Evolutionary conservation across 2,329 filamentous ascomycete genomes (phyloP).

Genomic region (Colletotrichum chlorophyti): DNA sequence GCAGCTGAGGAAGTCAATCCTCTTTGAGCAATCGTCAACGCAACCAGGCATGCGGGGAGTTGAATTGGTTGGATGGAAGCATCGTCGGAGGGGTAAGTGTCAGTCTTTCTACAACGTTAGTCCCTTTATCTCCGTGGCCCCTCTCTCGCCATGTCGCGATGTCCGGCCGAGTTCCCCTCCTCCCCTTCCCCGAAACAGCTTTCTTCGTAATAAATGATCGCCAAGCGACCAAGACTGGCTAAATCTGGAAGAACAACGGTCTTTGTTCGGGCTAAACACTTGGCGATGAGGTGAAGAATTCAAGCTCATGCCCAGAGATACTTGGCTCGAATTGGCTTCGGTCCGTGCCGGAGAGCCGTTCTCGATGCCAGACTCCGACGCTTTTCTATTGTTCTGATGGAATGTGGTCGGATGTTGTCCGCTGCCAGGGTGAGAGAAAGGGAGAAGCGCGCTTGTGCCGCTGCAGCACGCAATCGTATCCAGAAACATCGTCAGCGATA

Average conservation of each 20-base stretch:
- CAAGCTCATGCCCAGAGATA: background rate
- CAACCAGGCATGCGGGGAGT: background rate
- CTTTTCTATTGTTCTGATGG: background rate
- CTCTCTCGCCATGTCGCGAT: background rate
- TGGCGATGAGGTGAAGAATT: background rate
- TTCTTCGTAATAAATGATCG: background rate
- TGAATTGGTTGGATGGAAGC: background rate
- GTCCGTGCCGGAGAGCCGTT: background rate
- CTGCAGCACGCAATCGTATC: constrained; percentile 21
- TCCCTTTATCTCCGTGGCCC: background rate
- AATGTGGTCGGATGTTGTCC: constrained; percentile 6
- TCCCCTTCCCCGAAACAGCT: background rate
- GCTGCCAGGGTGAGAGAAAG: background rate
- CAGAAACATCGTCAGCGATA: constrained; percentile 22
- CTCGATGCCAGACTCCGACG: too few relatives aligned
- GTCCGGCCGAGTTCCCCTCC: too few relatives aligned
- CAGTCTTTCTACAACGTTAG: background rate
- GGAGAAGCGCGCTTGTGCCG: background rate
- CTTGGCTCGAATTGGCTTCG: background rate
- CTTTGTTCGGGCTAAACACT: background rate
- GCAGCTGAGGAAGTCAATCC: background rate
- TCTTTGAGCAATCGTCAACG: background rate
- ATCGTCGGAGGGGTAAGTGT: too few relatives aligned
- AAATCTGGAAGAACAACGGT: too few relatives aligned
- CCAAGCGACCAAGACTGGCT: background rate